Evolutionary conservation across 2,329 filamentous ascomycete genomes (phyloP), one percentile per base, ranked within the genome.

Genomic region (Alternaria incomplexa): DNA sequence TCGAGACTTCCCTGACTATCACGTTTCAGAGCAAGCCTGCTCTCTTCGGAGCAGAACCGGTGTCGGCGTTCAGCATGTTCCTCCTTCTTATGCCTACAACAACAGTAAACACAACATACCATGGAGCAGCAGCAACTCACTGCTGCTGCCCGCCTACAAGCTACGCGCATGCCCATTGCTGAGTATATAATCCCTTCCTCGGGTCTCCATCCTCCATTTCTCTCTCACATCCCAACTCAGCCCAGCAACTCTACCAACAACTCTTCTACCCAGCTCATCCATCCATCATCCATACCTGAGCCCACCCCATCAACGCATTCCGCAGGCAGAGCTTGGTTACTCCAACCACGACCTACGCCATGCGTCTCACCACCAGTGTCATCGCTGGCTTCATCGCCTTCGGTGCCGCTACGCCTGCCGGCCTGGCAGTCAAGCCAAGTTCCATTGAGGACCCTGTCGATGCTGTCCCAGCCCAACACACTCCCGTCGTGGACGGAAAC

Each of bases 1-100:
- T 5, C 65, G 62, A 1, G 52, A 87, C 68, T 90, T 90, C 66
- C 81, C 85, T 0, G 87, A 90, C 36, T 89, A 89, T 68, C 79
- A 84, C 61, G 65, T 71, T 5, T 83, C 79, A 79, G 50, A 60
- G 17, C 44, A 11, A 12, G 15, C 25, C 23, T 51, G 9, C 61
- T 25, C 5, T 40, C n/a, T 45, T 56, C 4, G 17, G 20, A 6
- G n/a, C 9, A 46, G 15, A 2, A n/a, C 6, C 32, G 20, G 10
- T 28, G 15, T 43, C 51, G n/a, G 15, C n/a, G n/a, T 15, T 28
- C 15, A 48, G 11, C 25, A 28, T 20, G 25, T 50, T 30, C 47
- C 15, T 36, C 28, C 56, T 44, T 43, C 36, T 9, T 20, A 17
- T 23, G 12, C 3, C 3, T 15, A 23, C 12, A 12, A 26, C n/a